Evolutionary conservation across 805 yeast genomes (phyloP).

Genomic region (Priceomyces haplophilus): DNA sequence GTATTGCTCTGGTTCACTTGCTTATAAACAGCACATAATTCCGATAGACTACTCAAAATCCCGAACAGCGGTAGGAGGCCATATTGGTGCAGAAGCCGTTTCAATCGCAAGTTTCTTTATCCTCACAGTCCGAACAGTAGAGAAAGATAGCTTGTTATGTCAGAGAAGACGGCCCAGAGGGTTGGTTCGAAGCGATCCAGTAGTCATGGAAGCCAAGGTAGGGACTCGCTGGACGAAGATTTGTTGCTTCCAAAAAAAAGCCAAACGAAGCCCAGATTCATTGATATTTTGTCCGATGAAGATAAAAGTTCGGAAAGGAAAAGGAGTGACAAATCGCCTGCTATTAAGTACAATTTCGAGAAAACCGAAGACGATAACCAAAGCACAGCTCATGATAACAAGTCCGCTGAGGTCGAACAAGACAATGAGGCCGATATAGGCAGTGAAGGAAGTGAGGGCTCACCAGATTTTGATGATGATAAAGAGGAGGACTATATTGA

Average conservation of each 20-base stretch:
- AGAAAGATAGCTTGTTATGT: conserved; percentile 8
- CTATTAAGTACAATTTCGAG: conserved; percentile 1
- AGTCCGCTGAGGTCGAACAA: conserved; percentile 11
- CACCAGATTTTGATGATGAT: conserved; percentile 14
- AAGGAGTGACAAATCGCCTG: not conserved
- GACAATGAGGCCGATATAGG: conserved; percentile 13
- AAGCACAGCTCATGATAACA: not conserved
- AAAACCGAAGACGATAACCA: not conserved
- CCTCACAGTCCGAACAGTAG: conserved; percentile 14
- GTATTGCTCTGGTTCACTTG: not conserved
- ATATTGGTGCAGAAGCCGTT: not conserved
- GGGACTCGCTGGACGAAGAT: conserved; percentile 16
- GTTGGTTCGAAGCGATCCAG: not conserved
- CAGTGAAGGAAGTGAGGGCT: conserved; percentile 11
- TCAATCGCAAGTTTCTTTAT: conserved; percentile 3
- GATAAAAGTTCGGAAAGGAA: not conserved
- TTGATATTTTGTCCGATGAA: conserved; percentile 1
- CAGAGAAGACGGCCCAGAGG: conserved; percentile 13
- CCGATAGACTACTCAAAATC: not conserved
- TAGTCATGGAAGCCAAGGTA: conserved; percentile 6
- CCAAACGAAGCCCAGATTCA: conserved; percentile 22
- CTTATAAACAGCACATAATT: not conserved
- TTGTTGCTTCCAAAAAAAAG: conserved; percentile 5
- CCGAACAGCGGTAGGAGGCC: not conserved
- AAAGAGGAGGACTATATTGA: conserved; percentile 13